Evolutionary conservation across 2,329 filamentous ascomycete species (phyloP).

Genomic region (Colletotrichum sp.): DNA sequence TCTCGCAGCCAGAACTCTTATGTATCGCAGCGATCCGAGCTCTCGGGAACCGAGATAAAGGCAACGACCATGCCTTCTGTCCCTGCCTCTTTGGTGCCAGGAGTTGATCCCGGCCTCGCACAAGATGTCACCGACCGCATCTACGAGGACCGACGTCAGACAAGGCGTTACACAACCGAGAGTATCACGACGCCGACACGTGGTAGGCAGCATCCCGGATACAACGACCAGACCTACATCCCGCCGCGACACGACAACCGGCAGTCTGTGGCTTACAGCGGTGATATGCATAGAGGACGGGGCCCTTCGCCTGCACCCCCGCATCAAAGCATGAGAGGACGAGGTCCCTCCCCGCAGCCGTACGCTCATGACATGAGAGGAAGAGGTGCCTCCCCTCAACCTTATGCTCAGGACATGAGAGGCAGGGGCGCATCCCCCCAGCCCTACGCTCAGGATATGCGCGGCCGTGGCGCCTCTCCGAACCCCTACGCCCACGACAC

Average conservation of each 20-base stretch:
- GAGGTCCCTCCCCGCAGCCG: constrained; percentile 32
- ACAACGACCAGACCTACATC: constrained; percentile 33
- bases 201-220: constrained; percentile 37
- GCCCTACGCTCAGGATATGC: constrained; percentile 32
- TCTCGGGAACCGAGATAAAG: constrained; percentile 37
- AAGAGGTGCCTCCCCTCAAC: neutral
- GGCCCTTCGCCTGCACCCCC: constrained; percentile 47
- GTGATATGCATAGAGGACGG: constrained; percentile 29
- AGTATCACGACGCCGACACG: constrained; percentile 46
- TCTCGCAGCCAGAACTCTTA: constrained; percentile 34
- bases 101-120: constrained; percentile 60
- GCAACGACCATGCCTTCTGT: constrained; percentile 52
- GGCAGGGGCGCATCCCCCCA: constrained; percentile 45
- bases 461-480: neutral
- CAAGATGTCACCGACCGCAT: constrained; percentile 64
- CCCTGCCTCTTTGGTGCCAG: constrained; percentile 65
- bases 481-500: neutral
- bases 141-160: constrained; percentile 57
- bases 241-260: constrained; percentile 51
- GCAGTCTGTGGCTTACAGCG: constrained; percentile 42
- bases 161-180: constrained; percentile 48
- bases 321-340: constrained; percentile 40
- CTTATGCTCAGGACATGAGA: constrained; percentile 29
- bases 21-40: constrained; percentile 36
- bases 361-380: constrained; percentile 29